phyloP scores from a whole-genome alignment of 2,329 filamentous ascomycete genomes.

The Fusarium vanettenii region DNA sequence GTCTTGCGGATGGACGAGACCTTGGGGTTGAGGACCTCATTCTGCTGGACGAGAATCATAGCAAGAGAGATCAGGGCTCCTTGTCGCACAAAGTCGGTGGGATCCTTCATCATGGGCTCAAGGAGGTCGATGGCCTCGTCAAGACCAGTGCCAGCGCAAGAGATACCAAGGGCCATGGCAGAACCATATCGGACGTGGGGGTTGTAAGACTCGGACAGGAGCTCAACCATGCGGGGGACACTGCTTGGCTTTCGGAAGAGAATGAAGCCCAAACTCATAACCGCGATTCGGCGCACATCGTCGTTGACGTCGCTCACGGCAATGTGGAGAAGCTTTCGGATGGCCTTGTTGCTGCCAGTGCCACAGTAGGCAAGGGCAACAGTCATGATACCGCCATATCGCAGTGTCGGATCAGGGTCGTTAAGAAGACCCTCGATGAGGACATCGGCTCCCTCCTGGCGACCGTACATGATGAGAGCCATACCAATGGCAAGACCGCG shows the following conservation, averaged over 20 bases:
- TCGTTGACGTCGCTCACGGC: slow-evolving; percentile 99
- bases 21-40: slow-evolving; percentile 98
- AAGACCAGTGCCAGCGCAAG: slow-evolving; percentile 94
- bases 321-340: slow-evolving; percentile 92
- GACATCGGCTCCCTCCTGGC: slow-evolving; percentile 93
- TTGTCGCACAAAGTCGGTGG: slow-evolving; percentile 97
- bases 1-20: slow-evolving; percentile 91
- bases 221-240: slow-evolving; percentile 98
- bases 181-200: slow-evolving; percentile 98
- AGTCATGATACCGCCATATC: slow-evolving; percentile 99
- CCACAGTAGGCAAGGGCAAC: slow-evolving; percentile 97
- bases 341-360: slow-evolving; percentile 97
- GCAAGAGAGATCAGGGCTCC: slow-evolving; percentile 92
- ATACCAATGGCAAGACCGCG: slow-evolving; percentile 95
- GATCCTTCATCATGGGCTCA: slow-evolving; percentile 99
- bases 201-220: slow-evolving; percentile 98
- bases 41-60: slow-evolving; percentile 99
- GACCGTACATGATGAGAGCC: slow-evolving; percentile 97
- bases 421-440: slow-evolving; percentile 93
- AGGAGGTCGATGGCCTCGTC: slow-evolving; percentile 96
- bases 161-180: slow-evolving; percentile 98
- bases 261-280: slow-evolving; percentile 98
- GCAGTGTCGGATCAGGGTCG: slow-evolving; percentile 91
- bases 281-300: slow-evolving; percentile 93
- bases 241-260: slow-evolving; percentile 97